phyloP scores from a whole-genome alignment of 306 rosid genomes.

The Herpetospermum pedunculosum region DNA sequence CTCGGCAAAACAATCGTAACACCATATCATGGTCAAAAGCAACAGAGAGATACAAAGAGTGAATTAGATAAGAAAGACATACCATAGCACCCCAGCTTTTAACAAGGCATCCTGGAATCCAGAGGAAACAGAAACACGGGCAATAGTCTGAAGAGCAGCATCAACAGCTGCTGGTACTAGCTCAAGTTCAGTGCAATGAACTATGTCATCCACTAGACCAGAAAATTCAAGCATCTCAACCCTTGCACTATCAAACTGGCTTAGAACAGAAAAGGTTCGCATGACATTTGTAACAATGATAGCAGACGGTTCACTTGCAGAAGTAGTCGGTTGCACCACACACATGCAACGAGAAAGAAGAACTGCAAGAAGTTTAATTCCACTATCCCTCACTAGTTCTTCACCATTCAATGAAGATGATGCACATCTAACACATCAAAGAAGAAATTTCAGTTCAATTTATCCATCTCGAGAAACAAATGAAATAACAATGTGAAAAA shows the following conservation, averaged over 20 bases:
- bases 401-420: slow-evolving; percentile 91
- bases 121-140: slow-evolving; percentile 80
- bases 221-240: slow-evolving; percentile 74
- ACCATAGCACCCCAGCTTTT: slow-evolving; percentile 93
- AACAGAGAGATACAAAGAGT: not conserved
- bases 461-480: slow-evolving; percentile 12
- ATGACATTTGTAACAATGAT: slow-evolving; percentile 80
- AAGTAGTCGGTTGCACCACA: slow-evolving; percentile 87
- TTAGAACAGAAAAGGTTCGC: slow-evolving; percentile 79
- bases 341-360: slow-evolving; percentile 98
- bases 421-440: slow-evolving; percentile 54
- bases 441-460: slow-evolving; percentile 7
- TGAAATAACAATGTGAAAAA: slow-evolving; percentile 5
- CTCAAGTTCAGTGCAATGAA: slow-evolving; percentile 95
- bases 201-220: slow-evolving; percentile 81
- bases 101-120: slow-evolving; percentile 77
- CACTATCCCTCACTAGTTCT: slow-evolving; percentile 98
- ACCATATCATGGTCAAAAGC: not conserved
- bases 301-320: slow-evolving; percentile 86
- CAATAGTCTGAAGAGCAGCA: slow-evolving; percentile 83
- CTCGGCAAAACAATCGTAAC: not conserved
- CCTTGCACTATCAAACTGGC: slow-evolving; percentile 87
- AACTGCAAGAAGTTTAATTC: slow-evolving; percentile 80
- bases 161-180: slow-evolving; percentile 76
- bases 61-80: slow-evolving; percentile 16